phyloP scores from a whole-genome alignment of 2,329 filamentous ascomycete species.

The Sphaerulina vaccinii region DNA sequence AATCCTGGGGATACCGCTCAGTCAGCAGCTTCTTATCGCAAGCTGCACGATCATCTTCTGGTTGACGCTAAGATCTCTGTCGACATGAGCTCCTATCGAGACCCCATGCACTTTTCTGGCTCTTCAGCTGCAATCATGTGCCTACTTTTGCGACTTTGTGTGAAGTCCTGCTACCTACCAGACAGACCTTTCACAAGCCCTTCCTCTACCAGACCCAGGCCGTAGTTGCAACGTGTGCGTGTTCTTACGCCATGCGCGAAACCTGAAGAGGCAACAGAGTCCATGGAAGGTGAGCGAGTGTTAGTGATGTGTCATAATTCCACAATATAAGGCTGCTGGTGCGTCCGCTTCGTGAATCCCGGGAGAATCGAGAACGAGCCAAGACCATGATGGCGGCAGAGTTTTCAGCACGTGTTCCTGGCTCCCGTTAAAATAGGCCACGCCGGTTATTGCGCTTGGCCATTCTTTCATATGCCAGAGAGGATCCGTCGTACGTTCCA shows the following conservation, averaged over 20 bases:
- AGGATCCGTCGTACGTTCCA: too few species aligned
- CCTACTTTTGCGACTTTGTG: background rate
- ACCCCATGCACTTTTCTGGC: conserved; percentile 10
- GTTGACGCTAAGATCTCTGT: conserved; percentile 1
- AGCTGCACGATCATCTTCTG: background rate
- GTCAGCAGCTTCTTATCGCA: conserved; percentile 7
- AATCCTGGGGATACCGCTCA: conserved; percentile 11
- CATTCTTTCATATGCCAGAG: too few species aligned
- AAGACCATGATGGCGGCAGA: too few species aligned
- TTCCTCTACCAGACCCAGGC: conserved; percentile 7
- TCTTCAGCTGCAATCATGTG: background rate
- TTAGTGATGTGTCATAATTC: conserved; percentile 3
- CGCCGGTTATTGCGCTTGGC: too few species aligned
- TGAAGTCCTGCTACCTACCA: background rate
- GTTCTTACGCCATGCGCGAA: conserved; percentile 15
- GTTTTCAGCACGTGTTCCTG: background rate
- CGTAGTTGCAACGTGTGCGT: conserved; percentile 8
- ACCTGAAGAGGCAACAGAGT: conserved; percentile 16
- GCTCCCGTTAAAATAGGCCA: too few species aligned
- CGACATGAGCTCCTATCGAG: conserved; percentile 2
- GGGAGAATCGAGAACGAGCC: too few species aligned
- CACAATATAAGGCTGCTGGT: background rate
- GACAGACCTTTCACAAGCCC: conserved; percentile 12
- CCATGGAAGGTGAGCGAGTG: conserved; percentile 3
- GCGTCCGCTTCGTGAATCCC: background rate